Evolutionary conservation across 2,329 filamentous ascomycete species (phyloP), one percentile per base, ranked within the genome.

Genomic region (Beauveria sp.): DNA sequence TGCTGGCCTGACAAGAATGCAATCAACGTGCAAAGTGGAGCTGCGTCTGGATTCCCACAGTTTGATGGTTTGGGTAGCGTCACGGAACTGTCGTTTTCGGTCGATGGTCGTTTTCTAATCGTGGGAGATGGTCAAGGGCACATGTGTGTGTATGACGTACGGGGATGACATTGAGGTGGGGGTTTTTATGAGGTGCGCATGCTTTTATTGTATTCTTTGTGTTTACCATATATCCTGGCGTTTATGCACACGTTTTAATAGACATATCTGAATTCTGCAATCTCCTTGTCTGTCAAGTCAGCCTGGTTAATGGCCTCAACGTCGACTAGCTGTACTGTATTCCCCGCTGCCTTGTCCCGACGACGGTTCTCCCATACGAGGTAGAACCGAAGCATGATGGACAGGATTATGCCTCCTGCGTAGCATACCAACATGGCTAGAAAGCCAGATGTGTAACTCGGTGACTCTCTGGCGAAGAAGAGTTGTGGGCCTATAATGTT

Each of bases 401-500:
- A 66, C 28, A 63, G 71, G 1, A 77, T 47, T 1, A 84, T 77
- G 56, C 83, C 74, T 24, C 80, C 67, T 0, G 76, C 77, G 67
- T 86, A 86, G 70, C 83, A 87, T 3, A 82, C 79, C 59, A 88
- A 76, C 65, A 87, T 84, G 2, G 82, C 83, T 5, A 81, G 76
- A 65, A 87, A 86, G 0, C 84, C 86, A 45, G 82, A 85, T 49
- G 81, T 78, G 69, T 89, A 90, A 1, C 78, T 73, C 0, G 86
- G 86, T 0, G 78, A 77, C 67, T 89, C 83, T 52, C 71, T 72
- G n/a, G 76, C 73, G n/a, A 82, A 74, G 73, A 86, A 87, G 2
- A 86, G 77, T 67, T 86, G 83, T 0, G 84, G 83, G 0, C 81
- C 84, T 42, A 84, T 79, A 8, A 85, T 81, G 67, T 88, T 88